These are phyloP conservation scores for Acanthamoeba healyi DNA, from an alignment of 208 protist genomes.

Conservation along the genomic window DNA sequence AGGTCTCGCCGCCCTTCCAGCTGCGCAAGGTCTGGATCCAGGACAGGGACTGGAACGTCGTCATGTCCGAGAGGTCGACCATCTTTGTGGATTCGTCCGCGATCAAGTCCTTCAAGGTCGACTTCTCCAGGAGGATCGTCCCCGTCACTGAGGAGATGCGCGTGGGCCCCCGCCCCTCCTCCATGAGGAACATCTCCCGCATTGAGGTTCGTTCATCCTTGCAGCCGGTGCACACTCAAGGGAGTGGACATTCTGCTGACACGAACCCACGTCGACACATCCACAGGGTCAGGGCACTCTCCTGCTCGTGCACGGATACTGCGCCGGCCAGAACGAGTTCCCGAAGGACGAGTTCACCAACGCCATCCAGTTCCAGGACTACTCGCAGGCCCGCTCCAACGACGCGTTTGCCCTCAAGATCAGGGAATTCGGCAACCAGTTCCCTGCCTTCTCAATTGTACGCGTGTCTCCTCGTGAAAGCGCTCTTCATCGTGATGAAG, in stretches of 20 bases:
- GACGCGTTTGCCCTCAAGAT: conserved; percentile 77
- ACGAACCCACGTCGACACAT: neutral
- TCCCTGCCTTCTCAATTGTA: conserved; percentile 7
- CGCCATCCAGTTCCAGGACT: conserved; percentile 64
- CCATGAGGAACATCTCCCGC: neutral
- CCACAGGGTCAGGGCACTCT: neutral
- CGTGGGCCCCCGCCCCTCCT: conserved; percentile 17
- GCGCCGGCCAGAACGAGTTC: conserved; percentile 65
- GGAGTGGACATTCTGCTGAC: neutral
- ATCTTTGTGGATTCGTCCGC: conserved; percentile 38
- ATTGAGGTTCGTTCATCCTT: neutral
- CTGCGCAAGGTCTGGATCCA: conserved; percentile 60
- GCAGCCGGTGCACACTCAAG: neutral
- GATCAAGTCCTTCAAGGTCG: neutral
- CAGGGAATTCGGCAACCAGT: conserved; percentile 43
- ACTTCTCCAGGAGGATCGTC: neutral
- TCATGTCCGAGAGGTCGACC: conserved; percentile 17
- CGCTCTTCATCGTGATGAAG: too few species aligned
- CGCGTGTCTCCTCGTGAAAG: too few species aligned
- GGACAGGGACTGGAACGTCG: conserved; percentile 54
- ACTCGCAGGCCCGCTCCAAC: conserved; percentile 59
- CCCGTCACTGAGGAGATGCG: conserved; percentile 62
- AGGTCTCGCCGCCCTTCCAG: conserved; percentile 55
- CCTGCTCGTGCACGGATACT: conserved; percentile 77
- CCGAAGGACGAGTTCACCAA: conserved; percentile 42